phyloP scores from a whole-genome alignment of 163 green algal genomes.

The Chloromonas sp. region DNA sequence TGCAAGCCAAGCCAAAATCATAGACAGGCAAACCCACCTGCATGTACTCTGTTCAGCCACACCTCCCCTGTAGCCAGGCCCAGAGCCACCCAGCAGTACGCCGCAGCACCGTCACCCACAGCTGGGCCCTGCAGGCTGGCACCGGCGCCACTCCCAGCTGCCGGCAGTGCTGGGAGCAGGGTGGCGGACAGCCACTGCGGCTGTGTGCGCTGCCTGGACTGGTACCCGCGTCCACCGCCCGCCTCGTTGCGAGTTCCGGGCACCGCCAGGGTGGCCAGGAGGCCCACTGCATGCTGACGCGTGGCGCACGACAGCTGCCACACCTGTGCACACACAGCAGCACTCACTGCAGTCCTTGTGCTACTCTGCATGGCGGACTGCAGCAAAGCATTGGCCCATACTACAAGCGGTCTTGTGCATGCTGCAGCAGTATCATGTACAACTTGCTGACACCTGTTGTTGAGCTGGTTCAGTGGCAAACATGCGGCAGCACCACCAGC shows the following conservation, averaged over 20 bases:
- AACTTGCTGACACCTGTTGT: no score
- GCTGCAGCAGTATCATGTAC: no score
- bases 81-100: slow-evolving; percentile 10
- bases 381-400: no score
- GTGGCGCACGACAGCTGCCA: no score
- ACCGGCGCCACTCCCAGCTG: neutral
- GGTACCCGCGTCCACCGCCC: neutral
- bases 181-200: slow-evolving; percentile 13
- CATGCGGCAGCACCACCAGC: no score
- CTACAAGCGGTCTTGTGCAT: no score
- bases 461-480: no score
- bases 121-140: neutral
- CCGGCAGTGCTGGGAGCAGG: slow-evolving; percentile 3
- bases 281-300: neutral
- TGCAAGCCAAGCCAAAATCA: neutral
- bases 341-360: no score
- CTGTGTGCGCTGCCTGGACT: neutral
- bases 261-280: neutral
- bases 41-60: slow-evolving; percentile 15
- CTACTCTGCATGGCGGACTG: no score
- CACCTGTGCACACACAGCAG: no score
- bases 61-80: slow-evolving; percentile 19
- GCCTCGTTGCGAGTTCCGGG: neutral
- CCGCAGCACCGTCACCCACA: neutral
- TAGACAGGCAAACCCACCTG: slow-evolving; percentile 4